Conservation (phyloP, 1,284 basidiomycete genomes). For the Moniliophthora roreri region DNA sequence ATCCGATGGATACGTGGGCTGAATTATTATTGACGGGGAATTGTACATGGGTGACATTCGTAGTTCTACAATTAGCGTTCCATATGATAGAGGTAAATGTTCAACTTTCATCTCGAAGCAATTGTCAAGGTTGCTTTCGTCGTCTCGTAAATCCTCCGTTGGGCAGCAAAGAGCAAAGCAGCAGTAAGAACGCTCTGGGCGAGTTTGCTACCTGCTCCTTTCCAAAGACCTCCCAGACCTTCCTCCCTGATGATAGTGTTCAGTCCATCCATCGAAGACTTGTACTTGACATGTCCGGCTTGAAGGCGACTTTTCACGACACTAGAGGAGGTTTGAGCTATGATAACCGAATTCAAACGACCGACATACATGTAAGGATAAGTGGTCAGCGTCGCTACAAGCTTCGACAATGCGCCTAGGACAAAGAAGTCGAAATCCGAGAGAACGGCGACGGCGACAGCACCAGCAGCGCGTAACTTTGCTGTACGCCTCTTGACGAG, state of each 20-base stretch:
- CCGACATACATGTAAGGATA: slow-evolving; percentile 76
- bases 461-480: slow-evolving; percentile 47
- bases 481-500: slow-evolving; percentile 60
- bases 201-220: slow-evolving; percentile 83
- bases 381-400: slow-evolving; percentile 74
- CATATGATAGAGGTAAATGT: neutral
- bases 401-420: slow-evolving; percentile 85
- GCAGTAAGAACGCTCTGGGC: slow-evolving; percentile 89
- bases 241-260: slow-evolving; percentile 74
- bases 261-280: slow-evolving; percentile 70
- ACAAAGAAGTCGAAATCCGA: slow-evolving; percentile 89
- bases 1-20: no score
- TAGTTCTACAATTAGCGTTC: neutral
- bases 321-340: slow-evolving; percentile 33
- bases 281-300: slow-evolving; percentile 71
- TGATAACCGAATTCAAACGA: neutral
- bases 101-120: no score
- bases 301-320: slow-evolving; percentile 85
- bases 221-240: slow-evolving; percentile 81
- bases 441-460: slow-evolving; percentile 49
- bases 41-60: neutral
- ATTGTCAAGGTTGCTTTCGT: slow-evolving; percentile 48
- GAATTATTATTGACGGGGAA: no score
- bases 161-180: slow-evolving; percentile 85
- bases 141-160: slow-evolving; percentile 73